Conservation (phyloP, 345 rosid genomes). For the Anacardium occidentale region DNA sequence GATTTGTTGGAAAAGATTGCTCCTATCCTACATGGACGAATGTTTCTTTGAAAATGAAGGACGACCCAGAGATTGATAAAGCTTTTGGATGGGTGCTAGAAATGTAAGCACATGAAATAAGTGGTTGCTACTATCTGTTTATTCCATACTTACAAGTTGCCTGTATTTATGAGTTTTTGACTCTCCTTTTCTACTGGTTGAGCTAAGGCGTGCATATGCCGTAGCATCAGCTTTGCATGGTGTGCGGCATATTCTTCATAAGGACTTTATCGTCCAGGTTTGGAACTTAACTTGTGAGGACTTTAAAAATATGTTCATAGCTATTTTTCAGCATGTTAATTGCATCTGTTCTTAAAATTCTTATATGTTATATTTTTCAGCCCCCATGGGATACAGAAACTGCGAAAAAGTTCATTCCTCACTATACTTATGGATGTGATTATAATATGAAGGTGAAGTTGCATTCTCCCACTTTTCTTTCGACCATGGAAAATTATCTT, state of each 20-base stretch:
- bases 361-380: slow-evolving; percentile 45
- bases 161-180: slow-evolving; percentile 16
- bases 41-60: slow-evolving; percentile 85
- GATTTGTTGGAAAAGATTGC: slow-evolving; percentile 76
- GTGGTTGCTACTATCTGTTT: slow-evolving; percentile 5
- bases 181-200: slow-evolving; percentile 23
- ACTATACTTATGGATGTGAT: slow-evolving; percentile 95
- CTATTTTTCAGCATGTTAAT: slow-evolving; percentile 6
- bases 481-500: neutral
- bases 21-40: slow-evolving; percentile 99
- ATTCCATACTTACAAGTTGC: neutral
- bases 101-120: slow-evolving; percentile 58
- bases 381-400: slow-evolving; percentile 90
- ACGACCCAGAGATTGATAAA: slow-evolving; percentile 91
- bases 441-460: slow-evolving; percentile 73
- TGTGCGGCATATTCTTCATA: slow-evolving; percentile 72
- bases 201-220: slow-evolving; percentile 90
- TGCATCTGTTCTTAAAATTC: slow-evolving; percentile 13
- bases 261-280: slow-evolving; percentile 98
- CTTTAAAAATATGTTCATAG: slow-evolving; percentile 9
- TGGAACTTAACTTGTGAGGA: slow-evolving; percentile 11
- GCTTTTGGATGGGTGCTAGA: slow-evolving; percentile 98
- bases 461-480: neutral
- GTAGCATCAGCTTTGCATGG: slow-evolving; percentile 96
- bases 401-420: slow-evolving; percentile 75